phyloP scores from a whole-genome alignment of 495 filamentous ascomycete species.

The Terfezia claveryi region DNA sequence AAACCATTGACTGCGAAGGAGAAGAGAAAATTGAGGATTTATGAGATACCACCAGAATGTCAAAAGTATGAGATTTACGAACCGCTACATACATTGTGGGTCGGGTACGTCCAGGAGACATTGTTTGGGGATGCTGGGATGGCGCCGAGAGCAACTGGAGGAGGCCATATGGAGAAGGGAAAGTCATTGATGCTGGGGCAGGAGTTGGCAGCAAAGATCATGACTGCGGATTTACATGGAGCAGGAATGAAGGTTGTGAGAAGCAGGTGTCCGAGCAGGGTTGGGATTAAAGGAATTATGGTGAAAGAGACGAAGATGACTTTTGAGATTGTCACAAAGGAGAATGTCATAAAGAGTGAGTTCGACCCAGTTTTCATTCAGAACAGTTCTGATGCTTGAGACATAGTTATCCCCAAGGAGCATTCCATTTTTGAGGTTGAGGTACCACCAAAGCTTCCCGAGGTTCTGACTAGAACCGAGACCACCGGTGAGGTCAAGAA shows the following conservation, averaged over 20 bases:
- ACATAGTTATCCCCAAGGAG: constrained; percentile 62
- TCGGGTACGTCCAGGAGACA: constrained; percentile 59
- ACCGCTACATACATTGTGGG: constrained; percentile 57
- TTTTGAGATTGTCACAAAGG: constrained; percentile 58
- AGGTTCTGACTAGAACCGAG: constrained; percentile 1
- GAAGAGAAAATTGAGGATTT: constrained; percentile 47
- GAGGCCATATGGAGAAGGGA: constrained; percentile 23
- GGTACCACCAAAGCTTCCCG: constrained; percentile 24
- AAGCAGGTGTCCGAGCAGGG: constrained; percentile 54
- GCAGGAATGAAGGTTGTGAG: constrained; percentile 66
- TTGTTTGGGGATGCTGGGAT: constrained; percentile 29
- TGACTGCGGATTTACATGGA: constrained; percentile 52
- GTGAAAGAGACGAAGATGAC: constrained; percentile 68
- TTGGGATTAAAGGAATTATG: constrained; percentile 69
- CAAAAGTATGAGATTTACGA: constrained; percentile 58
- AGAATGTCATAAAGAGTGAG: constrained; percentile 39
- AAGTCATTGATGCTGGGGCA: constrained; percentile 40
- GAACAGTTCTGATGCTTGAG: not conserved
- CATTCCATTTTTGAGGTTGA: constrained; percentile 64
- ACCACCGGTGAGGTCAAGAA: constrained; percentile 8
- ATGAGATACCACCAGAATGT: constrained; percentile 44
- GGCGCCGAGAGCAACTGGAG: constrained; percentile 25
- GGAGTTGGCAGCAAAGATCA: not conserved
- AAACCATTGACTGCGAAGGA: constrained; percentile 59
- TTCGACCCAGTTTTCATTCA: not conserved